Percentiles rank a stretch among this genome's conserved stretches.
These are phyloP conservation scores for bread wheat (Triticum aestivum) DNA, from an alignment of 176 grass and related monocot genomes.

Conservation along the genomic window DNA sequence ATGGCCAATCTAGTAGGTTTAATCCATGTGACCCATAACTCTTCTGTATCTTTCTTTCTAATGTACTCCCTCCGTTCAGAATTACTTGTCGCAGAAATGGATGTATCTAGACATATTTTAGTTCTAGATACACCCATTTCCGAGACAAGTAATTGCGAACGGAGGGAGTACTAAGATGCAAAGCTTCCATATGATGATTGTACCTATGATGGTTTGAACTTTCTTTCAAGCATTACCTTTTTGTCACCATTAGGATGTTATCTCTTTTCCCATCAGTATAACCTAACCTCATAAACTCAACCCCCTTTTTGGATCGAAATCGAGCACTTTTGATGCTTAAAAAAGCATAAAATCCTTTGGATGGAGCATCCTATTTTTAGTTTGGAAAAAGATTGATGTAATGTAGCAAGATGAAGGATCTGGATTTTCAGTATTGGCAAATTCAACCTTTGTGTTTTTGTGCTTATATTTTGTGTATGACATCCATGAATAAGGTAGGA, in stretches of 20 bases:
- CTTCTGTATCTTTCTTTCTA: constrained; percentile 7
- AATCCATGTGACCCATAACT: not conserved
- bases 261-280: not conserved
- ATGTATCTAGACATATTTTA: too few species aligned
- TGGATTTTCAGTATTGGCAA: not conserved
- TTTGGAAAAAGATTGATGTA: constrained; percentile 14
- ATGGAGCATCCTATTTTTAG: constrained; percentile 1
- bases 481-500: not conserved
- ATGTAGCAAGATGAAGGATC: constrained; percentile 13
- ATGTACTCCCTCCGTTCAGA: not conserved
- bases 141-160: too few species aligned
- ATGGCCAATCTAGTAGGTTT: constrained; percentile 8
- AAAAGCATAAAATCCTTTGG: not conserved
- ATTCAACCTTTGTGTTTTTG: constrained; percentile 10
- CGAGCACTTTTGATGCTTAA: not conserved
- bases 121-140: too few species aligned
- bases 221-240: not conserved
- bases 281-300: not conserved
- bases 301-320: not conserved
- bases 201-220: not conserved
- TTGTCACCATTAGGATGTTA: not conserved
- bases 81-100: too few species aligned
- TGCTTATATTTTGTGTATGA: constrained; percentile 10
- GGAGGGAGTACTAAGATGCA: not conserved
- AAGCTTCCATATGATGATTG: not conserved